Evolutionary conservation across 1,284 basidiomycete genomes (phyloP).

Genomic region (Cryptococcus floricola): DNA sequence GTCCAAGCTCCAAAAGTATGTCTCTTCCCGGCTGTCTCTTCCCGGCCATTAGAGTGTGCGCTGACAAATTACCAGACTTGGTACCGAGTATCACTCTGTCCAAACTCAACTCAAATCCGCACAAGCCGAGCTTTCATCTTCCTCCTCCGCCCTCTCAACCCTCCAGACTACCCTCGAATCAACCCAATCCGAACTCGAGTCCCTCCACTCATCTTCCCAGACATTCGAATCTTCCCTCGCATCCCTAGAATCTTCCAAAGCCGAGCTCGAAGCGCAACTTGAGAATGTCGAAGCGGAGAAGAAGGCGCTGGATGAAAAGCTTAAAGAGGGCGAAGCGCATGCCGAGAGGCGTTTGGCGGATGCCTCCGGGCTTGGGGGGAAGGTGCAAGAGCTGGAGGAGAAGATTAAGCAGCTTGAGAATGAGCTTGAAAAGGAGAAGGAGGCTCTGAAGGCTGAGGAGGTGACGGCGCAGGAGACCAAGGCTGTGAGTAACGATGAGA

Average conservation of each 20-base stretch:
- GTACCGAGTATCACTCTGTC: conserved; percentile 12
- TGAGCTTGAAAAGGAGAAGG: conserved; percentile 11
- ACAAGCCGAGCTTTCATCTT: conserved; percentile 3
- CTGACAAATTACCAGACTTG: background rate
- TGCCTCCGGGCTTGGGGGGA: conserved; percentile 5
- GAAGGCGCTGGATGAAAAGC: conserved; percentile 18
- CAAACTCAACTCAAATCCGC: conserved; percentile 15
- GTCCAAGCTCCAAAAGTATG: conserved; percentile 14
- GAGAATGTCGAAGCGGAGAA: conserved; percentile 13
- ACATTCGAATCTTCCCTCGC: background rate
- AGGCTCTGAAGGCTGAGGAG: conserved; percentile 3
- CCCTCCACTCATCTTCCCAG: background rate
- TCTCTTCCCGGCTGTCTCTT: background rate
- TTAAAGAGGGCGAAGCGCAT: conserved; percentile 25
- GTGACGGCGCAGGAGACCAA: conserved; percentile 3
- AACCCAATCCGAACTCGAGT: conserved; percentile 2
- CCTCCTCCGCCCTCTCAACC: background rate
- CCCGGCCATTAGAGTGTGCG: background rate
- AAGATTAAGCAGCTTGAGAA: conserved; percentile 21
- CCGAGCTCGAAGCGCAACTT: conserved; percentile 11
- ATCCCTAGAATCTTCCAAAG: background rate
- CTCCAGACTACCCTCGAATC: conserved; percentile 2
- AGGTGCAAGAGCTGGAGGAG: conserved; percentile 22
- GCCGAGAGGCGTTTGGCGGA: conserved; percentile 22
- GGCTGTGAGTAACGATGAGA: conserved; percentile 3